Base-by-base conservation (phyloP, 371 early-diverging fungal species). In the Mortierella sp. region DNA sequence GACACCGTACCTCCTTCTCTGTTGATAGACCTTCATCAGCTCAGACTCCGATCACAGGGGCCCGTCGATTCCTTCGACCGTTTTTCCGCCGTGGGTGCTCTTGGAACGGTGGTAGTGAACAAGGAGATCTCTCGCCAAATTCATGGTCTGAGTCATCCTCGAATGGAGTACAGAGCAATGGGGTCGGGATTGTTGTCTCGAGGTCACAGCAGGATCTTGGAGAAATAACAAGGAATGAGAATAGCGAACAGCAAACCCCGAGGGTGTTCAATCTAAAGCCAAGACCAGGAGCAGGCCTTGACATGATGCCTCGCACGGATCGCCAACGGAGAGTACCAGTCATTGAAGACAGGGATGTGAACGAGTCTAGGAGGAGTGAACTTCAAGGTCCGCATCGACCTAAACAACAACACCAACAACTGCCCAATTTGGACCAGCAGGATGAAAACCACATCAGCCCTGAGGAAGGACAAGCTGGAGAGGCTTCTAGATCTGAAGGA, bases 231-330 rank as follows among this genome's bases (percentile, higher is more conserved):
- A 9, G 37, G 37, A 37, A 37, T 37, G 37, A 37, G 37, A 37
- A 37, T 9, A 9, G 9, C 37, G 37, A 37, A 9, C 9, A 37
- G 5, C 9, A 3, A 37, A 9, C 37, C 37, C 37, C 37, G 9
- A 37, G 37, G 9, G 37, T 37, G 37, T 37, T 37, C 37, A 37
- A 37, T 37, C 37, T 37, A 45, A 19, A 60, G 18, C 53, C 53
- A 16, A 30, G 67, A n/a, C 60, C 67, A 45, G 37, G 19, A 14
- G 29, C 67, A 25, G 60, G 53, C 1, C 19, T 53, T 18, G 67
- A 66, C 28, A 66, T 66, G 67, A 60, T 53, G 3, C 67, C 67
- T 4, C 51, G 67, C 19, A 53, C 46, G 26, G 51, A 37, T 44
- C 67, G 60, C 1, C 25, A 18, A 16, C 57, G 67, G 14, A 37